Percentiles rank a stretch among this genome's conserved stretches.
Conservation (phyloP, 805 yeast species). For the Metschnikowia similis region DNA sequence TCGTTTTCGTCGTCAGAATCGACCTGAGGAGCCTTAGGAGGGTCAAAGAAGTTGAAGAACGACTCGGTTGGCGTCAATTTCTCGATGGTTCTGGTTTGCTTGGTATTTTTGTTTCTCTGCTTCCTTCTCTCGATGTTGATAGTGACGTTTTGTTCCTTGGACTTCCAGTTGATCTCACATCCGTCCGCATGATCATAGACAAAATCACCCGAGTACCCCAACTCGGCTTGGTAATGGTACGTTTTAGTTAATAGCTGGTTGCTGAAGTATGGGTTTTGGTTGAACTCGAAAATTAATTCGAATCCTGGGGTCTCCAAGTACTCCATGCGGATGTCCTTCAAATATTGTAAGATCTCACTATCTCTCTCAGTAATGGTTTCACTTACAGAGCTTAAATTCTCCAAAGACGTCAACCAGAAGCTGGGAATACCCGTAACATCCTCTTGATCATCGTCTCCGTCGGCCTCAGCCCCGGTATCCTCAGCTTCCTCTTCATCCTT, state of each 20-base stretch:
- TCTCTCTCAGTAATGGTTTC: slow-evolving; percentile 89
- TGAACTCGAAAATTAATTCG: slow-evolving; percentile 77
- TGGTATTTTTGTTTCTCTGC: slow-evolving; percentile 94
- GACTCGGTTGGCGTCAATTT: slow-evolving; percentile 92
- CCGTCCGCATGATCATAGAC: slow-evolving; percentile 98
- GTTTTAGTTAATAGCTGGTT: slow-evolving; percentile 74
- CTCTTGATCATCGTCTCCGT: slow-evolving; percentile 44
- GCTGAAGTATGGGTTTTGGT: slow-evolving; percentile 69
- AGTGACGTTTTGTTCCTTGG: slow-evolving; percentile 78
- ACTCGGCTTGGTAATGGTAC: slow-evolving; percentile 88
- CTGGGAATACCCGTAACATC: slow-evolving; percentile 75
- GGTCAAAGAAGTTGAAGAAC: slow-evolving; percentile 92
- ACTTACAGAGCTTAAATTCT: slow-evolving; percentile 73
- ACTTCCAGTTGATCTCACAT: slow-evolving; percentile 75
- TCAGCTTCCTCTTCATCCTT: slow-evolving; percentile 41
- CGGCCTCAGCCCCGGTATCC: slow-evolving; percentile 39
- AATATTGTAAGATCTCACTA: slow-evolving; percentile 68
- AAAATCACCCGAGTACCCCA: slow-evolving; percentile 93
- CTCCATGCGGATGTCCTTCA: slow-evolving; percentile 70
- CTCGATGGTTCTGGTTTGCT: slow-evolving; percentile 93
- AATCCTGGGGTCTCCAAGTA: slow-evolving; percentile 86
- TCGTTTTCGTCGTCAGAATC: slow-evolving; percentile 50
- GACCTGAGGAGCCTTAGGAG: slow-evolving; percentile 71
- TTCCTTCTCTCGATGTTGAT: slow-evolving; percentile 87
- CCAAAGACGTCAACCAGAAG: slow-evolving; percentile 95